These are phyloP conservation scores for Hemisphaericaspora lyxosophila DNA, from an alignment of 1,139 yeast species.

Conservation along the genomic window DNA sequence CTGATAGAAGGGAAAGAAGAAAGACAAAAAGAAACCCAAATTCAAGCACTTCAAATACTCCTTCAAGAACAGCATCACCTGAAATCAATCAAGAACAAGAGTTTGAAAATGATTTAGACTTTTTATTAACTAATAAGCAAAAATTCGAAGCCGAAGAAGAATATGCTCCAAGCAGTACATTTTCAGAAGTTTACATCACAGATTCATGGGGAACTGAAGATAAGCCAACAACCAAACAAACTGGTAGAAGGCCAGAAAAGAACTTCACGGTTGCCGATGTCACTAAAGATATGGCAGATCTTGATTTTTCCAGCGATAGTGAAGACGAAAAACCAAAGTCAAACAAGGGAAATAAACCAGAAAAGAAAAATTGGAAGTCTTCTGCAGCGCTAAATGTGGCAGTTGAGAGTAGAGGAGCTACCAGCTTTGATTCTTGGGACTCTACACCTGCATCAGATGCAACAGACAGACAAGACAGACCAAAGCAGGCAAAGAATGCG, in stretches of 20 bases:
- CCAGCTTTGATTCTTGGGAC: neutral
- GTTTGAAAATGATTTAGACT: constrained; percentile 19
- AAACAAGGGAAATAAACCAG: neutral
- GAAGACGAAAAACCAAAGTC: constrained; percentile 17
- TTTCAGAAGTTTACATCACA: constrained; percentile 6
- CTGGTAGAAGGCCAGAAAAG: neutral
- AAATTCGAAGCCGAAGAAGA: constrained; percentile 3
- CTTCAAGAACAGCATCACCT: constrained; percentile 9
- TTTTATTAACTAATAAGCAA: constrained; percentile 14
- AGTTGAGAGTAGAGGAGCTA: neutral
- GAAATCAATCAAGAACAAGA: constrained; percentile 9
- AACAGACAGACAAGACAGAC: neutral
- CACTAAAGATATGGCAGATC: constrained; percentile 26
- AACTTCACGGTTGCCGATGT: constrained; percentile 21
- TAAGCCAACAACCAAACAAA: constrained; percentile 2
- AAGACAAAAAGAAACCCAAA: constrained; percentile 6
- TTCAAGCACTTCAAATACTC: constrained; percentile 2
- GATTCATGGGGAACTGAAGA: constrained; percentile 5
- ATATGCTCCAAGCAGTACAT: neutral
- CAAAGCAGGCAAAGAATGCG: neutral
- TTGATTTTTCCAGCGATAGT: constrained; percentile 24
- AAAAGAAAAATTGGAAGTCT: too few relatives aligned
- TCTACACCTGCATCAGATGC: neutral
- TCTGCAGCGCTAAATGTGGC: neutral
- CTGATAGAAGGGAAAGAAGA: constrained; percentile 7